Conservation (phyloP, 73 alveolate genomes). For the Tetrahymena borealis region DNA sequence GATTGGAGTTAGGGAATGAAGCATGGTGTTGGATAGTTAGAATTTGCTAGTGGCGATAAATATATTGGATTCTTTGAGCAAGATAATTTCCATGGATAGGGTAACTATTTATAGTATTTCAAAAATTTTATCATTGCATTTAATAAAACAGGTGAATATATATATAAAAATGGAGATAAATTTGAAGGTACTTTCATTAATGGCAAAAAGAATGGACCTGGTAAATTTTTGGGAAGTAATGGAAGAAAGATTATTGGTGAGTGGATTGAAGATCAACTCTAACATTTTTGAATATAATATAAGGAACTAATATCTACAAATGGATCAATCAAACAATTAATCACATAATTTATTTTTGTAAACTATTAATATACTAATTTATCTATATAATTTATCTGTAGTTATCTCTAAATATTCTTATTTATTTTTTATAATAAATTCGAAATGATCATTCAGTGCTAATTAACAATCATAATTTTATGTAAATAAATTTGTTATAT, state of each 20-base stretch:
- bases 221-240: constrained; percentile 14
- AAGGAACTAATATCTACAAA: too few relatives aligned
- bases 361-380: too few relatives aligned
- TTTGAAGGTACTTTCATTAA: constrained; percentile 22
- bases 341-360: too few relatives aligned
- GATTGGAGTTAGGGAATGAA: constrained; percentile 39
- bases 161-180: constrained; percentile 29
- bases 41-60: constrained; percentile 28
- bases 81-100: constrained; percentile 35
- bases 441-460: too few relatives aligned
- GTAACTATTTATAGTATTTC: neutral
- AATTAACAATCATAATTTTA: too few relatives aligned
- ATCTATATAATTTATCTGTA: too few relatives aligned
- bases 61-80: constrained; percentile 20
- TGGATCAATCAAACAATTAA: too few relatives aligned
- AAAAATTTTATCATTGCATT: neutral
- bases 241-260: constrained; percentile 37
- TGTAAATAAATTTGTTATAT: too few relatives aligned
- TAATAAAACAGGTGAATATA: neutral
- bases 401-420: too few relatives aligned
- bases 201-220: constrained; percentile 31
- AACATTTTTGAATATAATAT: constrained; percentile 21
- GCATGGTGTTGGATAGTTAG: constrained; percentile 29
- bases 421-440: too few relatives aligned
- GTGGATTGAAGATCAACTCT: constrained; percentile 42